phyloP scores from a whole-genome alignment of 2,329 filamentous ascomycete genomes.

The Chrysoporthe austroafricana region DNA sequence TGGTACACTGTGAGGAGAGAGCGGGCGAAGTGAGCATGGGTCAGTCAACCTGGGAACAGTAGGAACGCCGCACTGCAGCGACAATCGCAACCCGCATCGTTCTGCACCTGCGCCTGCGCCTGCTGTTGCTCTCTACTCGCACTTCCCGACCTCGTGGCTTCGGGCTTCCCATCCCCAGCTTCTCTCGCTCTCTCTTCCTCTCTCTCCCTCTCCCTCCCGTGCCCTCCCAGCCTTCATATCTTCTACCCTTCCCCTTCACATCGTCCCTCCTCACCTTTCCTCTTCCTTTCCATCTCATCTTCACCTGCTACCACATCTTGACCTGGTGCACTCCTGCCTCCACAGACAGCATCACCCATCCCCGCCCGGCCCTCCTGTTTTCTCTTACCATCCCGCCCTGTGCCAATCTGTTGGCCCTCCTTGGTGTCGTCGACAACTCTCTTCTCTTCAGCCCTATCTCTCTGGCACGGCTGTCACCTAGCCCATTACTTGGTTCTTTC shows the following conservation, averaged over 20 bases:
- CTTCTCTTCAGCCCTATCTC: conserved; percentile 24
- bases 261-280: conserved; percentile 33
- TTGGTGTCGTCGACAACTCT: conserved; percentile 7
- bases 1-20: conserved; percentile 11
- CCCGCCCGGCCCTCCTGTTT: conserved; percentile 29
- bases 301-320: conserved; percentile 31
- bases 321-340: conserved; percentile 16
- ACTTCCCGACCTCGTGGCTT: conserved; percentile 18
- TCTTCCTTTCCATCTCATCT: conserved; percentile 32
- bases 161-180: conserved; percentile 18
- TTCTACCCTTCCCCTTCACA: conserved; percentile 32
- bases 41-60: conserved; percentile 10
- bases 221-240: conserved; percentile 31
- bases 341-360: conserved; percentile 23
- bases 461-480: conserved; percentile 29
- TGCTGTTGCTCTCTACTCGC: conserved; percentile 1
- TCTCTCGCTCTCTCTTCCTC: conserved; percentile 18
- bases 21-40: background rate
- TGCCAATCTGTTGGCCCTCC: conserved; percentile 16
- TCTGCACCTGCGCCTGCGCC: background rate
- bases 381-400: conserved; percentile 13
- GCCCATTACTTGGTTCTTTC: conserved; percentile 6
- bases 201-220: conserved; percentile 30
- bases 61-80: conserved; percentile 23
- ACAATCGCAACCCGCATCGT: conserved; percentile 29